Base-by-base conservation (phyloP, 2,329 filamentous ascomycete species). In the Furcasterigmium sp. region DNA sequence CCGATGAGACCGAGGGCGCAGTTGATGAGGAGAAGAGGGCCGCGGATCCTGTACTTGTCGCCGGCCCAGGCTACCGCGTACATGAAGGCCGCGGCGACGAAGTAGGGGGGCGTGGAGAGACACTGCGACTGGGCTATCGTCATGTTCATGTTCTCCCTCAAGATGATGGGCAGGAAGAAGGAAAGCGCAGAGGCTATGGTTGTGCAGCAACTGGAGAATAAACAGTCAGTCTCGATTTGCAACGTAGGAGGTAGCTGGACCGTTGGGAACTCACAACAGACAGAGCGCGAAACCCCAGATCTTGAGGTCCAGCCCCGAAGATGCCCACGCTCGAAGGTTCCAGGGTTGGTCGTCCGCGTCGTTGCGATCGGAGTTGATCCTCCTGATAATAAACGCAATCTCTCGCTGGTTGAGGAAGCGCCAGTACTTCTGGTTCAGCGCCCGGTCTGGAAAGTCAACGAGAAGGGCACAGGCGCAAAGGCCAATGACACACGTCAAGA, bases 231-330 rank as follows among this genome's bases (percentile, higher is more conserved):
- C n/a, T n/a, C n/a, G n/a, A n/a, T n/a, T n/a, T n/a, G n/a, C n/a
- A n/a, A n/a, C n/a, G n/a, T n/a, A n/a, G n/a, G n/a, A n/a, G n/a
- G n/a, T n/a, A n/a, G n/a, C n/a, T n/a, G n/a, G n/a, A n/a, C n/a
- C n/a, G n/a, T n/a, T n/a, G n/a, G n/a, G n/a, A n/a, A 38, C 42
- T 48, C 4, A 48, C 23, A 11, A 48, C 28, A 2, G 46, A 34
- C 71, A 69, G 19, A 53, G 53, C 62, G 70, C 69, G 46, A 65
- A 62, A 0, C 68, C 56, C 56, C 67, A 72, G 32, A 83, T 91
- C 66, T 91, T 91, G 80, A 84, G 90, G 56, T 91, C 87, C 44
- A 10, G 79, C 79, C 4, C 76, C 70, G 74, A 78, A 86, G 47
- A 91, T 75, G 46, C 26, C 21, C 39, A 46, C 56, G 87, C 87